Conservation (phyloP, 2,329 filamentous ascomycete species). For the Nigrospora oryzae region DNA sequence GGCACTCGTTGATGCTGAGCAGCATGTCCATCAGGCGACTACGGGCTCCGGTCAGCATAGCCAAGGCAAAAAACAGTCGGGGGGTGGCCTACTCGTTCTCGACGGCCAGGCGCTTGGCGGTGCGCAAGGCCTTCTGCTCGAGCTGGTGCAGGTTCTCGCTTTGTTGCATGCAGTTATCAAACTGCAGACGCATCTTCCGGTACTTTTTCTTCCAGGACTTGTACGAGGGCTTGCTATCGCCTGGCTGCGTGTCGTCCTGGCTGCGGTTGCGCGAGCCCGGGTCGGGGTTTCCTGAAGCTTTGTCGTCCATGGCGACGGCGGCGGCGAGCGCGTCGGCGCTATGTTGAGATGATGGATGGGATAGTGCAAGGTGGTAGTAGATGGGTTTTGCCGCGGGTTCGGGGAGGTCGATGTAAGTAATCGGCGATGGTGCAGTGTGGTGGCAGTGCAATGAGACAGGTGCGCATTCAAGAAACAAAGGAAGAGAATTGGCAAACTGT, state of each 20-base stretch:
- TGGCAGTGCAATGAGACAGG: background rate
- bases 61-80: constrained; percentile 6
- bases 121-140: constrained; percentile 72
- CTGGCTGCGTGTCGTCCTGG: constrained; percentile 22
- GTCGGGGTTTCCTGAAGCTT: constrained; percentile 14
- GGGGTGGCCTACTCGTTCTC: constrained; percentile 72
- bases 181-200: constrained; percentile 75
- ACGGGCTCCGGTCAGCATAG: constrained; percentile 3
- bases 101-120: constrained; percentile 75
- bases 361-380: too few relatives aligned
- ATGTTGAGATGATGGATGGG: too few relatives aligned
- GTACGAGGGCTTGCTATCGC: constrained; percentile 43
- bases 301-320: constrained; percentile 13
- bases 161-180: constrained; percentile 69
- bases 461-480: background rate
- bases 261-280: constrained; percentile 21
- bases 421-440: too few relatives aligned
- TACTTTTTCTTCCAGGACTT: constrained; percentile 89
- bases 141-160: constrained; percentile 76
- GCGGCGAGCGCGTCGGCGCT: background rate
- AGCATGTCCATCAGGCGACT: constrained; percentile 86
- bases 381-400: too few relatives aligned
- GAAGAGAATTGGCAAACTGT: background rate
- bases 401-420: too few relatives aligned
- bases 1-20: constrained; percentile 78